Percentiles rank a stretch among this genome's conserved stretches.
Evolutionary conservation across 495 filamentous ascomycete genomes (phyloP).

Genomic region (Halenospora varia): DNA sequence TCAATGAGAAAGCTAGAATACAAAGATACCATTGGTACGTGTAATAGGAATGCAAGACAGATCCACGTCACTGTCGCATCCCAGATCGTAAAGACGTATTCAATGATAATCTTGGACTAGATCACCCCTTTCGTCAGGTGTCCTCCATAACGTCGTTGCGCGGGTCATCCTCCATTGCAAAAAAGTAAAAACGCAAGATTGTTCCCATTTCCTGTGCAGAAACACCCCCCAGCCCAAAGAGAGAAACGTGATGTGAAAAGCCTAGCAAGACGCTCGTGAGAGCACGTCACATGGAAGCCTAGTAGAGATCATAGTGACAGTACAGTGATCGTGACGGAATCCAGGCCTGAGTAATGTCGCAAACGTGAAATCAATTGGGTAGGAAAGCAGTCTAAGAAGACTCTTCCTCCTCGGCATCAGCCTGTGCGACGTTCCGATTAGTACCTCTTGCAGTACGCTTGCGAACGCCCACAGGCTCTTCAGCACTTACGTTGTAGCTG

Average conservation of each 20-base stretch:
- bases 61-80: slow-evolving; percentile 14
- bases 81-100: slow-evolving; percentile 20
- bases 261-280: slow-evolving; percentile 20
- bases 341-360: slow-evolving; percentile 28
- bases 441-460: slow-evolving; percentile 13
- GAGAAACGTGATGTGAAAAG: slow-evolving; percentile 39
- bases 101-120: slow-evolving; percentile 22
- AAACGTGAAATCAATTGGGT: slow-evolving; percentile 13
- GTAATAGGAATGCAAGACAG: slow-evolving; percentile 13
- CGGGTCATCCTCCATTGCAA: slow-evolving; percentile 11
- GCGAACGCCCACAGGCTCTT: slow-evolving; percentile 11
- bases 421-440: slow-evolving; percentile 32
- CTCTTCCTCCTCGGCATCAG: slow-evolving; percentile 45
- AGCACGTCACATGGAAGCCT: slow-evolving; percentile 22
- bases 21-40: slow-evolving; percentile 23
- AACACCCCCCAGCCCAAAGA: slow-evolving; percentile 43
- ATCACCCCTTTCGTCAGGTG: slow-evolving; percentile 18
- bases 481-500: slow-evolving; percentile 71
- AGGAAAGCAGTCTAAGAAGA: slow-evolving; percentile 25
- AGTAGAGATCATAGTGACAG: slow-evolving; percentile 25
- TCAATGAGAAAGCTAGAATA: slow-evolving; percentile 25
- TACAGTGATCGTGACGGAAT: too few species aligned
- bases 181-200: slow-evolving; percentile 15
- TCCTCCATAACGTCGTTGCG: slow-evolving; percentile 25
- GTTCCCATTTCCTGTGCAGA: slow-evolving; percentile 30